A percentile compares a stretch with the other conserved stretches of the same genome.
phyloP scores from a whole-genome alignment of 2,329 filamentous ascomycete species.

The Reticulascus tulasneorum region DNA sequence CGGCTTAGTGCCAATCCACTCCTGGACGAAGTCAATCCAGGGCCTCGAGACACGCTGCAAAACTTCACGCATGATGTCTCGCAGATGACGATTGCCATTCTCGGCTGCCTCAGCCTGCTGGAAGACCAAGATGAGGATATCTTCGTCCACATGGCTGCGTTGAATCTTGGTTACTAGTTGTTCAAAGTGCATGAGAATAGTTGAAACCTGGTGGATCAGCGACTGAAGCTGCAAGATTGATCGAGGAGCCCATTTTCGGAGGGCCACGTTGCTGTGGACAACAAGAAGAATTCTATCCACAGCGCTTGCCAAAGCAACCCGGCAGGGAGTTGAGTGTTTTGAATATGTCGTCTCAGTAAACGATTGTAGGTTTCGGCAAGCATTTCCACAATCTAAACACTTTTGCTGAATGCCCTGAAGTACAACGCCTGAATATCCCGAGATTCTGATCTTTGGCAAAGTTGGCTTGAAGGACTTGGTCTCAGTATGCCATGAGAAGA shows the following conservation, averaged over 20 bases:
- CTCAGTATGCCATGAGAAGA: conserved; percentile 60
- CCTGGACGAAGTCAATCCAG: conserved; percentile 64
- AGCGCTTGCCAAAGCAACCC: conserved; percentile 49
- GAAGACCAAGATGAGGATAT: conserved; percentile 59
- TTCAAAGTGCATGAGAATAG: conserved; percentile 49
- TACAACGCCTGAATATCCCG: conserved; percentile 51
- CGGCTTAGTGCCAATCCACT: conserved; percentile 69
- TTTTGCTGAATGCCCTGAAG: conserved; percentile 42
- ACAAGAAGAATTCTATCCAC: conserved; percentile 44
- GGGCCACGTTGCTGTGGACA: conserved; percentile 45
- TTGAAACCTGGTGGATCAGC: conserved; percentile 40
- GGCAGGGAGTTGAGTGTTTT: conserved; percentile 38
- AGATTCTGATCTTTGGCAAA: conserved; percentile 44
- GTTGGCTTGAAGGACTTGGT: conserved; percentile 49
- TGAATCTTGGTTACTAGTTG: conserved; percentile 44
- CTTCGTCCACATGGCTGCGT: conserved; percentile 49
- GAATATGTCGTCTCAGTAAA: conserved; percentile 46
- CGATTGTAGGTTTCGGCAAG: conserved; percentile 38
- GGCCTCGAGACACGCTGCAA: conserved; percentile 59
- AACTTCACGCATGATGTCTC: conserved; percentile 63
- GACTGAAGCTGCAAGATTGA: conserved; percentile 53
- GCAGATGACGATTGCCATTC: conserved; percentile 57
- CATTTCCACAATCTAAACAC: conserved; percentile 45
- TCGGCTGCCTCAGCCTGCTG: conserved; percentile 60
- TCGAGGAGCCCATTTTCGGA: conserved; percentile 33